These are phyloP conservation scores for Exutisphaerella laricina DNA, from an alignment of 2,329 filamentous ascomycete genomes.

Conservation along the genomic window DNA sequence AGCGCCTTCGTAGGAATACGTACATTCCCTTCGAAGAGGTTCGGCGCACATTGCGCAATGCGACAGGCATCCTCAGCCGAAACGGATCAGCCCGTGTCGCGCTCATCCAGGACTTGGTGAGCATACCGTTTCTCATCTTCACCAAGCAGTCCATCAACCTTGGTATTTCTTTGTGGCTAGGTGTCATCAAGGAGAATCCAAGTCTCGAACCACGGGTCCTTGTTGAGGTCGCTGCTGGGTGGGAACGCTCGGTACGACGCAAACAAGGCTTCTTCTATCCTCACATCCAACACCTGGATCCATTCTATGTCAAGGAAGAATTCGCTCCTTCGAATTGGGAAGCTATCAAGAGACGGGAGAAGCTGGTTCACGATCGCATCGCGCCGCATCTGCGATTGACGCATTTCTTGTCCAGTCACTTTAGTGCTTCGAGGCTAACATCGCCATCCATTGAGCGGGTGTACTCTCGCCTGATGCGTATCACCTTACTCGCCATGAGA, in stretches of 20 bases:
- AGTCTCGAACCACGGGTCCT: conserved; percentile 79
- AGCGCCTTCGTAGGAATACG: conserved; percentile 62
- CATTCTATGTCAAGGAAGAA: conserved; percentile 86
- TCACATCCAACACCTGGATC: conserved; percentile 68
- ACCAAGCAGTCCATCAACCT: conserved; percentile 94
- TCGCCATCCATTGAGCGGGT: conserved; percentile 74
- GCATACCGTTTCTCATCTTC: conserved; percentile 87
- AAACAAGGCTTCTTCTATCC: conserved; percentile 76
- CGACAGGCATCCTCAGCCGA: conserved; percentile 79
- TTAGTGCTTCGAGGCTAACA: conserved; percentile 83
- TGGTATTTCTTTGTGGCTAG: conserved; percentile 92
- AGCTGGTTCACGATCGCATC: conserved; percentile 73
- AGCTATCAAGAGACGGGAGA: conserved; percentile 66
- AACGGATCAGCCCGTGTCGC: conserved; percentile 68
- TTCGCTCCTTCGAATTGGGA: conserved; percentile 86
- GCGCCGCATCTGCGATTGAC: conserved; percentile 80
- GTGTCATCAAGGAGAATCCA: conserved; percentile 93
- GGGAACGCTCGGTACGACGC: conserved; percentile 76
- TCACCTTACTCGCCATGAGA: conserved; percentile 70
- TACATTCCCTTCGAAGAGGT: conserved; percentile 67
- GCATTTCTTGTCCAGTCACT: conserved; percentile 90
- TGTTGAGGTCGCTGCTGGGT: conserved; percentile 80
- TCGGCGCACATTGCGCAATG: conserved; percentile 73
- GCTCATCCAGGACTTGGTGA: conserved; percentile 80
- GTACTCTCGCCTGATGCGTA: conserved; percentile 73